Evolutionary conservation across 1,139 yeast species (phyloP).

Genomic region (Protomyces inundatus): DNA sequence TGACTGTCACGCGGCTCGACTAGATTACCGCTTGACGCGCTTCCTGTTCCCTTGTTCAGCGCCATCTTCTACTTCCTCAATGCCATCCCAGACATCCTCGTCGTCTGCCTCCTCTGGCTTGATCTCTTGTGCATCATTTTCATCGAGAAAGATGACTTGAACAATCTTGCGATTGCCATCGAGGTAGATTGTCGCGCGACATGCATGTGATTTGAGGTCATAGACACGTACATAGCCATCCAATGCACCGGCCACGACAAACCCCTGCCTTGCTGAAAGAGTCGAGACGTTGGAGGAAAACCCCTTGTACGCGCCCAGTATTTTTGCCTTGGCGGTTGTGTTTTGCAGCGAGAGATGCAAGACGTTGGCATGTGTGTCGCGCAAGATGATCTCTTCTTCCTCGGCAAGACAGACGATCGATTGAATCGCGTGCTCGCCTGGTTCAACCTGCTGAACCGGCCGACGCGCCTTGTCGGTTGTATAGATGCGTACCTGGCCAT

Average conservation of each 20-base stretch:
- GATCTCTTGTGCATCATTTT: neutral
- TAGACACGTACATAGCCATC: slow-evolving; percentile 13
- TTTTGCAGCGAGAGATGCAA: slow-evolving; percentile 1
- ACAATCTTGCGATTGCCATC: neutral
- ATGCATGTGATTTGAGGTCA: neutral
- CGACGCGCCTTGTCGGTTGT: slow-evolving; percentile 36
- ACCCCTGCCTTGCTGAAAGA: neutral
- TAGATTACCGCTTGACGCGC: neutral
- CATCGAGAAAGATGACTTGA: neutral
- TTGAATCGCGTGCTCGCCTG: slow-evolving; percentile 8
- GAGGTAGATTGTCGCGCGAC: neutral
- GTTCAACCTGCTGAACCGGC: slow-evolving; percentile 31
- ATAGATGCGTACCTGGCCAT: slow-evolving; percentile 37
- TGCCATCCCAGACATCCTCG: slow-evolving; percentile 19
- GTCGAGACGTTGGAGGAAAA: slow-evolving; percentile 7
- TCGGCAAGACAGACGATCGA: neutral
- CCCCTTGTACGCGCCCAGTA: slow-evolving; percentile 13
- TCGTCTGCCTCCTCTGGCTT: slow-evolving; percentile 7
- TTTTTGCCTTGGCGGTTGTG: neutral
- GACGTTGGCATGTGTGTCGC: slow-evolving; percentile 14
- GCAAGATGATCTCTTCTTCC: neutral
- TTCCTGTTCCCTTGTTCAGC: neutral
- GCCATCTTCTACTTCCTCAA: neutral
- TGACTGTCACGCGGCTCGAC: too few species aligned
- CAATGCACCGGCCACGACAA: slow-evolving; percentile 12